Percentiles rank a stretch among this genome's conserved stretches.
These are phyloP conservation scores for Verticillium zaregamsianum DNA, from an alignment of 2,329 filamentous ascomycete species.

Conservation along the genomic window DNA sequence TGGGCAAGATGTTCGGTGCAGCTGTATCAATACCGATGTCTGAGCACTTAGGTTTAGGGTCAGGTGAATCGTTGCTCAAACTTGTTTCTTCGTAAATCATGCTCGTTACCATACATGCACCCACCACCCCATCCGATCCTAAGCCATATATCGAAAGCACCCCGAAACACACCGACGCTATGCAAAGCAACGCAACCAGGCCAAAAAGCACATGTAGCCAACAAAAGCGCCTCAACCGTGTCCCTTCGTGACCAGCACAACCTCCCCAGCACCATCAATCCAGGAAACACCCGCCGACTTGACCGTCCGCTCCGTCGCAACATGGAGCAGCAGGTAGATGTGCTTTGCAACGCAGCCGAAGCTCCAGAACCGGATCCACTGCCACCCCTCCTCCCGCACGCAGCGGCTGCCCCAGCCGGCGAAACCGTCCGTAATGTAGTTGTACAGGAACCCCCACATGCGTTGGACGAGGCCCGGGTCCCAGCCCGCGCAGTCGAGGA, in stretches of 20 bases:
- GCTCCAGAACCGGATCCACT: constrained; percentile 63
- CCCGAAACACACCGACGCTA: neutral
- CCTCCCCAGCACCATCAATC: constrained; percentile 59
- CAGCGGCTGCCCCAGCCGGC: constrained; percentile 68
- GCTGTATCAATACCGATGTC: neutral
- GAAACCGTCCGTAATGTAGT: constrained; percentile 53
- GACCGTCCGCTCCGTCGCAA: constrained; percentile 63
- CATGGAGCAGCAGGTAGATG: constrained; percentile 69
- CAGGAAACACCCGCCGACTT: constrained; percentile 56
- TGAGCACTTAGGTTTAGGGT: neutral
- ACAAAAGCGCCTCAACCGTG: neutral
- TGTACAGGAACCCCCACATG: constrained; percentile 59
- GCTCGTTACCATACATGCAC: neutral
- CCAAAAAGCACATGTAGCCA: neutral
- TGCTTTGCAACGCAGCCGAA: constrained; percentile 73
- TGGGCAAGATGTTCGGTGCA: neutral
- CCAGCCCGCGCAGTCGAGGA: constrained; percentile 57
- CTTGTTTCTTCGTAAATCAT: neutral
- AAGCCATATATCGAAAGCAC: neutral
- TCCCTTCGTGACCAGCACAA: constrained; percentile 34
- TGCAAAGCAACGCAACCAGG: neutral
- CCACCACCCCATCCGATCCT: neutral
- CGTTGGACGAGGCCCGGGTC: constrained; percentile 36
- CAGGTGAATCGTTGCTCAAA: neutral
- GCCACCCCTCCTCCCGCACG: constrained; percentile 36